Conservation (phyloP, 495 filamentous ascomycete species). For the Jackrogersella multiformis region DNA sequence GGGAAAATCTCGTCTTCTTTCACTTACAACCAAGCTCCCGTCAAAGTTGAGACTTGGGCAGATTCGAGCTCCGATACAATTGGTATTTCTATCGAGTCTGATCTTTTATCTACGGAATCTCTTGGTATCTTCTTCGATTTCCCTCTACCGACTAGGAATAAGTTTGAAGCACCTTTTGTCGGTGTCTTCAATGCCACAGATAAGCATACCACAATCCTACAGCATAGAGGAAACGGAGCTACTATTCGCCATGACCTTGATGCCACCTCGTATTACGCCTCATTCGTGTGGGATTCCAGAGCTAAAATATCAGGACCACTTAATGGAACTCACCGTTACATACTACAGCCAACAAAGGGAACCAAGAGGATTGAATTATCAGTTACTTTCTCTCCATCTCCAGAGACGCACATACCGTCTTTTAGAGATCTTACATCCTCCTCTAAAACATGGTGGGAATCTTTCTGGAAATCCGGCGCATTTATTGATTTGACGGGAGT, state of each 20-base stretch:
- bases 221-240: slow-evolving; percentile 43
- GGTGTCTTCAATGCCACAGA: slow-evolving; percentile 56
- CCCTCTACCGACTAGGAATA: slow-evolving; percentile 57
- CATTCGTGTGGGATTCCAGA: slow-evolving; percentile 49
- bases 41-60: slow-evolving; percentile 56
- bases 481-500: slow-evolving; percentile 58
- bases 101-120: slow-evolving; percentile 46
- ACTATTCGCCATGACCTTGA: slow-evolving; percentile 57
- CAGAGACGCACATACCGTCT: background rate
- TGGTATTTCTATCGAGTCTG: slow-evolving; percentile 54
- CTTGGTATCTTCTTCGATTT: slow-evolving; percentile 63
- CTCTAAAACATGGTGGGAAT: slow-evolving; percentile 50
- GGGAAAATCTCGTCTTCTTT: slow-evolving; percentile 59
- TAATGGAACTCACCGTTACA: slow-evolving; percentile 55
- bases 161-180: slow-evolving; percentile 60
- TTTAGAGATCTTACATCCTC: slow-evolving; percentile 15
- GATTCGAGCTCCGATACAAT: slow-evolving; percentile 59
- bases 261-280: slow-evolving; percentile 55
- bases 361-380: slow-evolving; percentile 42
- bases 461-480: slow-evolving; percentile 58
- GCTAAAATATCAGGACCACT: slow-evolving; percentile 49
- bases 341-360: slow-evolving; percentile 44
- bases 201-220: slow-evolving; percentile 54
- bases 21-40: slow-evolving; percentile 48
- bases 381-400: slow-evolving; percentile 47